Conservation (phyloP, 495 filamentous ascomycete species). For the Hypoxylon rickii region DNA sequence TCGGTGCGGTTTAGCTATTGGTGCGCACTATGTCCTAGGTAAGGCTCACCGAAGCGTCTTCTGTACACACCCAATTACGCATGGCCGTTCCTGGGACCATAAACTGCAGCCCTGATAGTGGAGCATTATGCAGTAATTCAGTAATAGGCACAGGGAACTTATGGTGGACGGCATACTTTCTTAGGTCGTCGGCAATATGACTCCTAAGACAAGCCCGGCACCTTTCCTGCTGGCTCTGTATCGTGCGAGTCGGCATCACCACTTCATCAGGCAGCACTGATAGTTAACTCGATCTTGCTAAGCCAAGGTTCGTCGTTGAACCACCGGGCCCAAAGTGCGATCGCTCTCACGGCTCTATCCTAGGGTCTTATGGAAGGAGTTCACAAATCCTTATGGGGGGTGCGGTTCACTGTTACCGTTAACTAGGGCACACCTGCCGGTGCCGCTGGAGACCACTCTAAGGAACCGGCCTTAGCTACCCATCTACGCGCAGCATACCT, state of each 20-base stretch:
- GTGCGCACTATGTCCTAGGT: slow-evolving; percentile 13
- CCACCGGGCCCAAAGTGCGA: slow-evolving; percentile 18
- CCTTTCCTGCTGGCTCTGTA: slow-evolving; percentile 10
- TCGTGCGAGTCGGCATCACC: slow-evolving; percentile 23
- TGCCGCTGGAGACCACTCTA: slow-evolving; percentile 28
- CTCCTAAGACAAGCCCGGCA: slow-evolving; percentile 15
- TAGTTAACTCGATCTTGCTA: slow-evolving; percentile 16
- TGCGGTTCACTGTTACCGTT: slow-evolving; percentile 23
- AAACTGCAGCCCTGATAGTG: slow-evolving; percentile 37
- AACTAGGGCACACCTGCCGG: slow-evolving; percentile 25
- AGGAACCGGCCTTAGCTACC: slow-evolving; percentile 28
- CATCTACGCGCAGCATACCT: slow-evolving; percentile 25
- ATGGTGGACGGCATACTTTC: slow-evolving; percentile 4
- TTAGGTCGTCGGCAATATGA: slow-evolving; percentile 13
- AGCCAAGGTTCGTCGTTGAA: slow-evolving; percentile 7
- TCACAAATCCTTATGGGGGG: slow-evolving; percentile 27
- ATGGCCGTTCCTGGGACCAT: slow-evolving; percentile 24
- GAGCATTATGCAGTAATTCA: slow-evolving; percentile 21
- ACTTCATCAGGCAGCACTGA: slow-evolving; percentile 30
- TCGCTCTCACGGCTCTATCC: slow-evolving; percentile 27
- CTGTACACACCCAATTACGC: slow-evolving; percentile 27
- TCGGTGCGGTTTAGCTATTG: slow-evolving; percentile 20
- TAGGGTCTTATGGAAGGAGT: slow-evolving; percentile 26
- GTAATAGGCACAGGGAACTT: slow-evolving; percentile 18
- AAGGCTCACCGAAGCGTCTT: slow-evolving; percentile 35